phyloP scores from a whole-genome alignment of 1,284 basidiomycete genomes.

The Ganoderma meredithae region DNA sequence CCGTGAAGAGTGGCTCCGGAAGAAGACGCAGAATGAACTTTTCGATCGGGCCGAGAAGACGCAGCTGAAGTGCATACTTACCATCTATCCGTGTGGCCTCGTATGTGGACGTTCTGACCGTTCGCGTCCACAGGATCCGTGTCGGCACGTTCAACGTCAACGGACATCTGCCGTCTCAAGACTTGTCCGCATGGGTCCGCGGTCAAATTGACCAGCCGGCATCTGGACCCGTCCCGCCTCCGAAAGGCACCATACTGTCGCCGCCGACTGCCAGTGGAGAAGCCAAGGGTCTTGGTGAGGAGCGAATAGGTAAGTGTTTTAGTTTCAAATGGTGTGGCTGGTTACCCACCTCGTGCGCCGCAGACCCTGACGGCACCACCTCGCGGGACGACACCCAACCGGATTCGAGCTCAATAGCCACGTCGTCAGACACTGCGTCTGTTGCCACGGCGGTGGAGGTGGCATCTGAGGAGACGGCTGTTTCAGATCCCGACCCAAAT shows the following conservation, averaged over 20 bases:
- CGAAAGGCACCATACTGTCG: conserved; percentile 49
- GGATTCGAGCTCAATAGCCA: conserved; percentile 14
- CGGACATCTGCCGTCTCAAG: conserved; percentile 73
- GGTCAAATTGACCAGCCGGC: conserved; percentile 24
- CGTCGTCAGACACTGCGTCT: conserved; percentile 14
- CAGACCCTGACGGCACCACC: conserved; percentile 7
- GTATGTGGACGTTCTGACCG: conserved; percentile 1
- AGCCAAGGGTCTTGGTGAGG: conserved; percentile 19
- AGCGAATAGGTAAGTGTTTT: conserved; percentile 20
- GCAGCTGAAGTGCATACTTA: conserved; percentile 34
- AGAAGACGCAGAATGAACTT: conserved; percentile 25
- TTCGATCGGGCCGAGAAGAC: conserved; percentile 24
- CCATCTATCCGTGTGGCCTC: background rate
- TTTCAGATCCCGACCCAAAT: conserved; percentile 15
- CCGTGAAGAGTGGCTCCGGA: conserved; percentile 66
- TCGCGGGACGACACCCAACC: background rate
- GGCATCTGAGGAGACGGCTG: conserved; percentile 14
- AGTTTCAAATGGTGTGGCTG: background rate
- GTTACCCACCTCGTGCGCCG: background rate
- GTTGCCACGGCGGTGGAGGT: conserved; percentile 12
- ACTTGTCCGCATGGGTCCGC: conserved; percentile 61
- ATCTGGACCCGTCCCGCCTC: conserved; percentile 44
- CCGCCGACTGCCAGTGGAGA: conserved; percentile 31
- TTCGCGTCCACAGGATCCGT: conserved; percentile 54
- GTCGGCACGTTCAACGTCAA: conserved; percentile 85